phyloP scores from a whole-genome alignment of 306 rosid genomes.

The Rosa lucieae region DNA sequence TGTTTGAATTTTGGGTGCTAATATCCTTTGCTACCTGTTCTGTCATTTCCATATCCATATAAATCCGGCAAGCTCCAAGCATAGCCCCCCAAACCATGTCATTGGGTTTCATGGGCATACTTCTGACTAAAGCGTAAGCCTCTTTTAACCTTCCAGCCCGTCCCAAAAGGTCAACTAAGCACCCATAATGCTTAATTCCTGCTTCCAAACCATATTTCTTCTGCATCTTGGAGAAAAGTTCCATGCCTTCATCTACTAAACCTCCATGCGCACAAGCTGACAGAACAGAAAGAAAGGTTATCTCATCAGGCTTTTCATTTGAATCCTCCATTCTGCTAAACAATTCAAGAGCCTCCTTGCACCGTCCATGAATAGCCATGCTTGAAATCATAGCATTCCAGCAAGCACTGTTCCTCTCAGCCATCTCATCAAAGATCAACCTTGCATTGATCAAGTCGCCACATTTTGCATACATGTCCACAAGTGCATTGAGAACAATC shows the following conservation, averaged over 20 bases:
- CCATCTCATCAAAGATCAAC: slow-evolving; percentile 47
- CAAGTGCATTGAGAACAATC: slow-evolving; percentile 59
- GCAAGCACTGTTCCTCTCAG: slow-evolving; percentile 47
- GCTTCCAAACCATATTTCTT: slow-evolving; percentile 46
- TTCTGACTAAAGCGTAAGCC: slow-evolving; percentile 50
- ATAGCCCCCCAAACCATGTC: slow-evolving; percentile 59
- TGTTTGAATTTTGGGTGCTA: slow-evolving; percentile 18
- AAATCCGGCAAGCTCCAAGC: slow-evolving; percentile 70
- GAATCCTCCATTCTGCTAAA: slow-evolving; percentile 52
- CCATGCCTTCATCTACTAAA: slow-evolving; percentile 49
- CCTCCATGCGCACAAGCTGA: slow-evolving; percentile 70
- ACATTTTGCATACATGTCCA: slow-evolving; percentile 79
- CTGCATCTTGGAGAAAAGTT: slow-evolving; percentile 55
- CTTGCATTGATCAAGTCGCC: slow-evolving; percentile 63
- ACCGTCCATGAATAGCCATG: slow-evolving; percentile 58
- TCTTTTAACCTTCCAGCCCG: slow-evolving; percentile 60
- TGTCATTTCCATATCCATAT: slow-evolving; percentile 55
- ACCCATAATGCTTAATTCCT: slow-evolving; percentile 54
- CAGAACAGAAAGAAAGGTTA: slow-evolving; percentile 61
- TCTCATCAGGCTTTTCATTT: slow-evolving; percentile 47
- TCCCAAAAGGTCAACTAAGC: slow-evolving; percentile 74
- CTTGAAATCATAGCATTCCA: slow-evolving; percentile 80
- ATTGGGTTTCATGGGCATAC: slow-evolving; percentile 62
- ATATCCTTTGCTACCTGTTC: slow-evolving; percentile 43
- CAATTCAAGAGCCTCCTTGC: slow-evolving; percentile 51